Percentiles rank a stretch among this genome's conserved stretches.
Evolutionary conservation across 2,329 filamentous ascomycete genomes (phyloP).

Genomic region (Bipolaris bicolor): DNA sequence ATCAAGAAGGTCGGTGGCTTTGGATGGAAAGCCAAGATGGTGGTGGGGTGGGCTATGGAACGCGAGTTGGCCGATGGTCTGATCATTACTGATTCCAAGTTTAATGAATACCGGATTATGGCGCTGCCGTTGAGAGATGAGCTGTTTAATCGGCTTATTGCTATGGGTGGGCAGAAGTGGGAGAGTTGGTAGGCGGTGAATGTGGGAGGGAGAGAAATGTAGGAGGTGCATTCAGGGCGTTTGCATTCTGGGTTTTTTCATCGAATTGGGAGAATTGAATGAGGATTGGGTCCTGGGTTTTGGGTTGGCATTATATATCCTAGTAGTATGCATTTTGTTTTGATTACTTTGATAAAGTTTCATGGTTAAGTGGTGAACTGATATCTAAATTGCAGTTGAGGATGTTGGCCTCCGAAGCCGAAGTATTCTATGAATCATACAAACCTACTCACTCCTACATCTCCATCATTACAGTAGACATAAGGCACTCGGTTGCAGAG

Average conservation of each 20-base stretch:
- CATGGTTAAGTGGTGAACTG: not conserved
- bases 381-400: not conserved
- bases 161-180: conserved; percentile 84
- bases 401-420: not conserved
- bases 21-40: conserved; percentile 83
- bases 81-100: conserved; percentile 65
- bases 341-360: not conserved
- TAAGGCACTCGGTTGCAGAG: not conserved
- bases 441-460: not conserved
- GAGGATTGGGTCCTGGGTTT: not conserved
- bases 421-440: not conserved
- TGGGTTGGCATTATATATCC: too few species aligned
- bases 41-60: conserved; percentile 79
- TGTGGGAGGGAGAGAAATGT: not conserved
- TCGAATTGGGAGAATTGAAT: not conserved
- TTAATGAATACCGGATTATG: conserved; percentile 68
- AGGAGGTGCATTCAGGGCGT: conserved; percentile 2
- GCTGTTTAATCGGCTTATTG: conserved; percentile 78
- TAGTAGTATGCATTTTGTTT: not conserved
- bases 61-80: conserved; percentile 78
- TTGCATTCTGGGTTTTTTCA: not conserved
- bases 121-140: conserved; percentile 76
- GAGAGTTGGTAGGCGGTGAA: conserved; percentile 66
- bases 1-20: conserved; percentile 80
- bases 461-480: not conserved